Evolutionary conservation across 2,329 filamentous ascomycete genomes (phyloP), one percentile per base, ranked within the genome.

Genomic region (Chaetomium globosum): DNA sequence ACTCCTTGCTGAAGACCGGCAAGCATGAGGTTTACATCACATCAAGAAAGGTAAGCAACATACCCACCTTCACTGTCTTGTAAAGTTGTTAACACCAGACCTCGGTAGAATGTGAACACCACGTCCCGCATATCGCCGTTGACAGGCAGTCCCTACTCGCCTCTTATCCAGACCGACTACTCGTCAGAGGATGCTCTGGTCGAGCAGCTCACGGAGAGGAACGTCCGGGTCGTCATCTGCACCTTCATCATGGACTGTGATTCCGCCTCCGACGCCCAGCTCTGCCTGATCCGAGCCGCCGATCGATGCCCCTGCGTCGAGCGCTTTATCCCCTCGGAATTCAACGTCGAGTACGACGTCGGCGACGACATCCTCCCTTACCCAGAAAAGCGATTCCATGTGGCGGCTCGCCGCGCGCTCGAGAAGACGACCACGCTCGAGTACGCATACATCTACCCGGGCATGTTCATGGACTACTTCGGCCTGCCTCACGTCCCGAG

Each of bases 101-200:
- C n/a, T n/a, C n/a, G n/a, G 43, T 48, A 48, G 43, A 48, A 48
- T 48, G 43, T 48, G 43, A 48, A 48, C 43, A 48, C 43, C 43
- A 48, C 43, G n/a, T 48, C 43, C 43, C 43, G 43, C 19, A 48
- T 48, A 48, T 48, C 43, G 43, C 43, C 43, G 43, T 48, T 48
- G 43, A 48, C 43, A 21, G 43, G 43, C 43, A 48, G n/a, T 48
- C 43, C n/a, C 43, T 48, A 48, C 43, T 21, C 21, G 43, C 43
- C 43, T 48, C 43, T 48, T 10, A 48, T 48, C 43, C 43, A 48
- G 43, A 48, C 43, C 43, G 43, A 48, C 43, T 48, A 48, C 43
- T 48, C 43, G 43, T 48, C 43, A 21, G 43, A 48, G 43, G 43
- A 48, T 48, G 19, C 43, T 8, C 43, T 48, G 9, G 43, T 48